These are phyloP conservation scores for Skeletonema menzelii DNA, from an alignment of 108 stramenopile species.

Conservation along the genomic window DNA sequence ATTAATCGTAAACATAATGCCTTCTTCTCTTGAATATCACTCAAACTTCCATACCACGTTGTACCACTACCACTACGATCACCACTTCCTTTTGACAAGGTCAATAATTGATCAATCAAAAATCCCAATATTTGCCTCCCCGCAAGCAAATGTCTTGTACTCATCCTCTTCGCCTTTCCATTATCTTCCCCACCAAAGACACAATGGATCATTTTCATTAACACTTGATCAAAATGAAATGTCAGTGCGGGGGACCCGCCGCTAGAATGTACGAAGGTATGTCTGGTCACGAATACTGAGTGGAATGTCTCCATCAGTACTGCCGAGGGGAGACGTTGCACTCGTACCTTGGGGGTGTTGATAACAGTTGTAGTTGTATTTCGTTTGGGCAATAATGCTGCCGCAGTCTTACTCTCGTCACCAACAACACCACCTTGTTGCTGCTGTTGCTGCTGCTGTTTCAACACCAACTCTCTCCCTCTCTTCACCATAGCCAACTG, in stretches of 20 bases:
- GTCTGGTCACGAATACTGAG: conserved; percentile 78
- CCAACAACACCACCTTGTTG: background rate
- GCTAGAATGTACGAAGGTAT: conserved; percentile 60
- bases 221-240: conserved; percentile 83
- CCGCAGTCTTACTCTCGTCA: background rate
- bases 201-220: conserved; percentile 56
- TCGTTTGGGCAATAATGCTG: background rate
- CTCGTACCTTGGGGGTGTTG: conserved; percentile 1
- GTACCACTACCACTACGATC: conserved; percentile 30
- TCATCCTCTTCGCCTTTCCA: conserved; percentile 7
- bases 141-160: conserved; percentile 22
- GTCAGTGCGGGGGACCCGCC: conserved; percentile 66
- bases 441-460: background rate
- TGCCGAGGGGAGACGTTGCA: conserved; percentile 26
- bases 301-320: conserved; percentile 73
- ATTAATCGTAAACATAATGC: conserved; percentile 75
- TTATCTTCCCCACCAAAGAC: conserved; percentile 58
- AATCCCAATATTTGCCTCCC: conserved; percentile 65
- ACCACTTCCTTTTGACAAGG: conserved; percentile 57
- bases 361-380: background rate
- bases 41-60: conserved; percentile 6
- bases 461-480: conserved; percentile 4
- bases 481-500: conserved; percentile 1
- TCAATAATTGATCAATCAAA: conserved; percentile 71
- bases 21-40: conserved; percentile 59